Evolutionary conservation across 2,329 filamentous ascomycete species (phyloP).

Genomic region (Rasamsonia emersonii): DNA sequence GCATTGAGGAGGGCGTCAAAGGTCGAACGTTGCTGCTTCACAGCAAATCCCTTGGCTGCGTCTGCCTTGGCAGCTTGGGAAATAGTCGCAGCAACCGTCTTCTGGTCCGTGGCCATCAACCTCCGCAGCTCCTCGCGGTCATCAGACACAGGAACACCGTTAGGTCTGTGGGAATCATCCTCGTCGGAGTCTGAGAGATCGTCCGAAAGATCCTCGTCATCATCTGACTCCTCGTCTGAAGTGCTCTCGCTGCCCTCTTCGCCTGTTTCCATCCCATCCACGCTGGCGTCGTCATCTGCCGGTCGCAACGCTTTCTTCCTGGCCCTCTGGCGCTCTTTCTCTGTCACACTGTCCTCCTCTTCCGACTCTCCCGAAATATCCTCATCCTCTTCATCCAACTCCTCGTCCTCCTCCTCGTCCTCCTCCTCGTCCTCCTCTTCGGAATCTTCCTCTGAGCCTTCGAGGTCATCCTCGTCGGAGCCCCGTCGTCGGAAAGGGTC

Average conservation of each 20-base stretch:
- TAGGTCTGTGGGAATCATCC: constrained; percentile 19
- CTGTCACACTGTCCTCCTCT: no score
- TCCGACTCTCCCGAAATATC: constrained; percentile 2
- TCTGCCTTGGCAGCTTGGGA: constrained; percentile 65
- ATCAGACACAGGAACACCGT: constrained; percentile 15
- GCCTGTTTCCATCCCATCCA: constrained; percentile 3
- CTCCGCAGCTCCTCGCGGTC: constrained; percentile 55
- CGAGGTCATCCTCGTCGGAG: constrained; percentile 27
- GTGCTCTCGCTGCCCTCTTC: constrained; percentile 11
- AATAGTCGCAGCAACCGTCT: constrained; percentile 55
- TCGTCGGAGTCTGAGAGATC: constrained; percentile 18
- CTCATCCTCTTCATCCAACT: constrained; percentile 18
- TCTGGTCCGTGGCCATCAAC: constrained; percentile 60
- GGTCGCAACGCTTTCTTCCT: constrained; percentile 3
- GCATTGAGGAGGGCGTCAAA: constrained; percentile 87
- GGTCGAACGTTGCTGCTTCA: constrained; percentile 73
- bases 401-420: constrained; percentile 12
- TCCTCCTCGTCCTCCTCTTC: constrained; percentile 18
- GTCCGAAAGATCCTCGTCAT: constrained; percentile 28
- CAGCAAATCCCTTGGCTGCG: constrained; percentile 73
- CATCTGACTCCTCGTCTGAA: constrained; percentile 12
- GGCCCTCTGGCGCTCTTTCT: no score
- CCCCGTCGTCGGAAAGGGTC: constrained; percentile 31
- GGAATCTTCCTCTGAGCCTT: constrained; percentile 27
- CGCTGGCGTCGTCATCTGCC: constrained; percentile 5